Conservation (phyloP, 805 yeast genomes). For the Lipomyces sp. region DNA sequence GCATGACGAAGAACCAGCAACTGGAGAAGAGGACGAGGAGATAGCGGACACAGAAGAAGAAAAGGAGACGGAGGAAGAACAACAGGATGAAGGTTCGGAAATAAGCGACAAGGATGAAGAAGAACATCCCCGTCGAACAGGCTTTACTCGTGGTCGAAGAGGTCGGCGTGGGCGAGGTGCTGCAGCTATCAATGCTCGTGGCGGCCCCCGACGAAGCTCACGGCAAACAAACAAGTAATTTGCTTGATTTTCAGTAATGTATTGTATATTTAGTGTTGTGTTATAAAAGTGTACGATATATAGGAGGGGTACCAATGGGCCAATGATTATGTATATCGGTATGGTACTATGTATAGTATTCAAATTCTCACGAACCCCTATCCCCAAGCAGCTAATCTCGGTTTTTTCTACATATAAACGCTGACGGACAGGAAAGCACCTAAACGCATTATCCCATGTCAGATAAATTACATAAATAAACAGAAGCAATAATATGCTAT, state of each 20-base stretch:
- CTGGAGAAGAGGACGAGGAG: constrained; percentile 17
- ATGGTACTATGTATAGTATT: too few species aligned
- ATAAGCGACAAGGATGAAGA: constrained; percentile 32
- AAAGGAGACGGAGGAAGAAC: constrained; percentile 15
- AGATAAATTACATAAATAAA: neutral
- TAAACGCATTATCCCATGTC: neutral
- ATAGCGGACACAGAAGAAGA: constrained; percentile 17
- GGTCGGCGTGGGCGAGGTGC: constrained; percentile 19
- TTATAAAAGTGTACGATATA: too few species aligned
- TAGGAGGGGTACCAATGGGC: too few species aligned
- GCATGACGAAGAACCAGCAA: constrained; percentile 13
- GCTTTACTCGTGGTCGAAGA: constrained; percentile 20
- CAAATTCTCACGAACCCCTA: too few species aligned
- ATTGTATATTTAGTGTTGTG: neutral
- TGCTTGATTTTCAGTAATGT: neutral
- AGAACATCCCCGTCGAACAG: constrained; percentile 3
- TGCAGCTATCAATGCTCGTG: constrained; percentile 12
- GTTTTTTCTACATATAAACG: too few species aligned
- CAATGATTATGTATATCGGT: too few species aligned
- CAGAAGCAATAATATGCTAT: neutral
- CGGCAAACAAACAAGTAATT: constrained; percentile 9
- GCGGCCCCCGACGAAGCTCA: constrained; percentile 25
- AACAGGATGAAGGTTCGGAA: constrained; percentile 13
- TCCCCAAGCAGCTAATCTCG: too few species aligned
- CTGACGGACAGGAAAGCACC: too few species aligned